phyloP scores from a whole-genome alignment of 768 basidiomycete species.

The Nevesoporus exiguus region DNA sequence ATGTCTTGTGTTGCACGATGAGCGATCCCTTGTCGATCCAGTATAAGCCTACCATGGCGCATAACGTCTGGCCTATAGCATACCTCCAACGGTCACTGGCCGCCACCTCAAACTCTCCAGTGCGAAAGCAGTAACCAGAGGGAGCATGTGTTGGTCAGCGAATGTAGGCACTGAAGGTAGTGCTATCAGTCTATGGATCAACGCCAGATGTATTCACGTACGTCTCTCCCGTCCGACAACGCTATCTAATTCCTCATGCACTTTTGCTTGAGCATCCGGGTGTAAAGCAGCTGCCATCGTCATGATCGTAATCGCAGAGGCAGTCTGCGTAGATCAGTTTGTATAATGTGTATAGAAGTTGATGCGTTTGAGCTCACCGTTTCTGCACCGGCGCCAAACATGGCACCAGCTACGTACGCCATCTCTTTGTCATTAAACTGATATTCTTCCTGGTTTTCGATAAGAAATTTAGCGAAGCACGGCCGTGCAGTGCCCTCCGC shows the following conservation, averaged over 20 bases:
- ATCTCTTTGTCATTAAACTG: background rate
- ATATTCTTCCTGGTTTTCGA: background rate
- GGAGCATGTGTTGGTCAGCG: background rate
- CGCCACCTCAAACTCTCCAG: slow-evolving; percentile 6
- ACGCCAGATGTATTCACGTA: background rate
- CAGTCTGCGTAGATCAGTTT: background rate
- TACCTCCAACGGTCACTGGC: slow-evolving; percentile 5
- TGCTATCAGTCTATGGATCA: background rate
- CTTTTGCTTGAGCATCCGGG: slow-evolving; percentile 1
- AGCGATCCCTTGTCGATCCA: background rate
- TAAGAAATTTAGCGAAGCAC: slow-evolving; percentile 3
- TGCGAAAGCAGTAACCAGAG: slow-evolving; percentile 2
- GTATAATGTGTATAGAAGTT: background rate
- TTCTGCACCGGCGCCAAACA: slow-evolving; percentile 11
- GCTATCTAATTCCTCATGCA: slow-evolving; percentile 5
- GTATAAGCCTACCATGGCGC: background rate
- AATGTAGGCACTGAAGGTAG: slow-evolving; percentile 4
- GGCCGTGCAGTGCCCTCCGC: slow-evolving; percentile 1
- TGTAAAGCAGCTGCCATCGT: slow-evolving; percentile 11
- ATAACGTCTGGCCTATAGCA: background rate
- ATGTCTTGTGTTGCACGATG: slow-evolving; percentile 8
- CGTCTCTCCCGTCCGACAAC: slow-evolving; percentile 7
- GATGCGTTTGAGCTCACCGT: slow-evolving; percentile 1
- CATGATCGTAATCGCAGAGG: slow-evolving; percentile 1
- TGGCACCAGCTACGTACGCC: background rate